Evolutionary conservation across 1,139 yeast genomes (phyloP).

Genomic region (Debaryomycetaceae sp.): DNA sequence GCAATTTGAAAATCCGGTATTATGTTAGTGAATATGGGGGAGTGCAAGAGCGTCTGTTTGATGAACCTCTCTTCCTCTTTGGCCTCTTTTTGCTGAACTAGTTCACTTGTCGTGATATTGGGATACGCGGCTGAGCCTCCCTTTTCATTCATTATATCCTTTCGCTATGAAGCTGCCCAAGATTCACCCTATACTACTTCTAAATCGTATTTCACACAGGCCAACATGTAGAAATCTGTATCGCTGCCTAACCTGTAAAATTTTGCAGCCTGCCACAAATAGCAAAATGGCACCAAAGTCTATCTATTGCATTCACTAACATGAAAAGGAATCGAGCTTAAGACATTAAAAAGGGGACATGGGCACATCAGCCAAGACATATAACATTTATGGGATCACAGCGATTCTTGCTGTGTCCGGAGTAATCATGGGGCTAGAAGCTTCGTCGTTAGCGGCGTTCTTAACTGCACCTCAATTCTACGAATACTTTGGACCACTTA

Average conservation of each 20-base stretch:
- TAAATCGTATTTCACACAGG: background rate
- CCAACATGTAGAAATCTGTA: background rate
- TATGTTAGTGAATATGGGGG: slow-evolving; percentile 34
- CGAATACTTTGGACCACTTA: slow-evolving; percentile 19
- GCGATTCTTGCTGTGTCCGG: slow-evolving; percentile 23
- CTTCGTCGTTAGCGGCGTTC: slow-evolving; percentile 23
- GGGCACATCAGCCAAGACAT: slow-evolving; percentile 4
- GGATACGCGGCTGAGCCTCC: slow-evolving; percentile 2
- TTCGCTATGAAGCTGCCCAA: background rate
- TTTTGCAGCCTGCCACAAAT: background rate
- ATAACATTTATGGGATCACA: slow-evolving; percentile 9
- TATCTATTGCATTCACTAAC: background rate
- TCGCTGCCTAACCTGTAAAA: background rate
- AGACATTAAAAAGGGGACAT: background rate
- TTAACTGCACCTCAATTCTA: slow-evolving; percentile 19
- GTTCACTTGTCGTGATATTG: slow-evolving; percentile 8
- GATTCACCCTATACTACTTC: background rate
- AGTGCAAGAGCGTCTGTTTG: slow-evolving; percentile 35
- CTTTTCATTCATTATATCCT: background rate
- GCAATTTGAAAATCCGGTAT: slow-evolving; percentile 32
- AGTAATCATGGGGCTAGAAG: slow-evolving; percentile 31
- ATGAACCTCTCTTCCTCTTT: slow-evolving; percentile 11
- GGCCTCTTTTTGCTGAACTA: slow-evolving; percentile 1
- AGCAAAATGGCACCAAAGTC: background rate
- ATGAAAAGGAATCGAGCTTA: background rate